Evolutionary conservation across 768 basidiomycete species (phyloP).

Genomic region (Asterophora parasitica): DNA sequence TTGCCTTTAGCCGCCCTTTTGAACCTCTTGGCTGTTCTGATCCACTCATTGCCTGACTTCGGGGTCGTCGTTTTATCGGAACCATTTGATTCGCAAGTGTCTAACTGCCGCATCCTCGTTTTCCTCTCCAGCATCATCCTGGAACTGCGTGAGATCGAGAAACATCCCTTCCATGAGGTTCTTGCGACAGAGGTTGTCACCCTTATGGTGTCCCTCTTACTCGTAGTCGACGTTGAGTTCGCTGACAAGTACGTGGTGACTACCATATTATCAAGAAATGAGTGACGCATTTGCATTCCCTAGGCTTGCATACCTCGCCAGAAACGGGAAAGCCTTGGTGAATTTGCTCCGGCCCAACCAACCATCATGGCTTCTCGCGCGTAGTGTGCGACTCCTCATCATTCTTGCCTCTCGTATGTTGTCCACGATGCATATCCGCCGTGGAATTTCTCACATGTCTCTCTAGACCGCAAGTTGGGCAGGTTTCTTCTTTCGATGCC

Average conservation of each 20-base stretch:
- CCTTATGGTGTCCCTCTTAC: constrained; percentile 52
- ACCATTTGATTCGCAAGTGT: constrained; percentile 17
- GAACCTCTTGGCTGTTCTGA: constrained; percentile 44
- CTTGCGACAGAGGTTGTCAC: constrained; percentile 39
- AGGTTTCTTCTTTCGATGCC: constrained; percentile 38
- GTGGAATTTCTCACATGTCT: constrained; percentile 2
- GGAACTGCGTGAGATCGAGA: constrained; percentile 32
- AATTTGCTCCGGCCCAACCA: constrained; percentile 47
- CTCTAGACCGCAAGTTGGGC: constrained; percentile 38
- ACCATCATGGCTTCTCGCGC: constrained; percentile 46
- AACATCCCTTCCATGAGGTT: constrained; percentile 21
- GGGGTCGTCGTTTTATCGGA: constrained; percentile 31
- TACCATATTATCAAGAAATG: neutral
- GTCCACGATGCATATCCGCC: constrained; percentile 1
- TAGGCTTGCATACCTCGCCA: constrained; percentile 29
- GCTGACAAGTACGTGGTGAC: constrained; percentile 30
- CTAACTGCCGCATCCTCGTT: constrained; percentile 30
- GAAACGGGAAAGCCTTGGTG: constrained; percentile 36
- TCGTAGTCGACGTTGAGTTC: constrained; percentile 39
- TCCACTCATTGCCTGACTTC: constrained; percentile 46
- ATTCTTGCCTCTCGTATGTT: constrained; percentile 52
- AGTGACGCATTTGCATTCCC: neutral
- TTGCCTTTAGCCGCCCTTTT: constrained; percentile 45
- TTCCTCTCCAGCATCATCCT: constrained; percentile 39
- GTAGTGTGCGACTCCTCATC: constrained; percentile 45